These are phyloP conservation scores for Cladophialophora immunda DNA, from an alignment of 2,329 filamentous ascomycete genomes.

Conservation along the genomic window DNA sequence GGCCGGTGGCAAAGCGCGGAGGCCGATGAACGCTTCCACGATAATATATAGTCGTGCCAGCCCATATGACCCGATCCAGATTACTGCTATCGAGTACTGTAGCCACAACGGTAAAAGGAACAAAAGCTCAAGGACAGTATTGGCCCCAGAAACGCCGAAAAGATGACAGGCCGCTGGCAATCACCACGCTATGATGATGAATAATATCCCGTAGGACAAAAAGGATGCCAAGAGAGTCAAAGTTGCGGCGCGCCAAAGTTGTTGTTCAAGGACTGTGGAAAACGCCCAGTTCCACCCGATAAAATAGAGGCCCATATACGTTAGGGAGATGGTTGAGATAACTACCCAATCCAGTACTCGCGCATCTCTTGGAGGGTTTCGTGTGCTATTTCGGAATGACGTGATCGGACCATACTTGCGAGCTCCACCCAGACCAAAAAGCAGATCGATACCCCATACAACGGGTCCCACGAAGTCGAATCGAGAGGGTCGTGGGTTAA, in stretches of 20 bases:
- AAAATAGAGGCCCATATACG: slow-evolving; percentile 8
- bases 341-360: too few relatives aligned
- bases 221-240: slow-evolving; percentile 2
- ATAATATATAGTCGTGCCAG: slow-evolving; percentile 20
- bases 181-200: not conserved
- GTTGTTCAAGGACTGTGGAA: slow-evolving; percentile 11
- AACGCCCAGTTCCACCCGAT: slow-evolving; percentile 16
- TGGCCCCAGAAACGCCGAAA: slow-evolving; percentile 6
- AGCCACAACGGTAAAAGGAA: slow-evolving; percentile 18
- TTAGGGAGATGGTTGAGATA: too few relatives aligned
- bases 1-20: slow-evolving; percentile 15
- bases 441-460: too few relatives aligned
- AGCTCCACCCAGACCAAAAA: too few relatives aligned
- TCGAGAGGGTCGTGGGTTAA: too few relatives aligned
- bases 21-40: slow-evolving; percentile 22
- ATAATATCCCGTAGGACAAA: slow-evolving; percentile 2
- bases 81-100: not conserved
- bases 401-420: not conserved
- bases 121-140: slow-evolving; percentile 17
- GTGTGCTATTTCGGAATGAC: too few relatives aligned
- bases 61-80: slow-evolving; percentile 16
- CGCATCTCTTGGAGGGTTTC: too few relatives aligned
- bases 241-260: slow-evolving; percentile 13
- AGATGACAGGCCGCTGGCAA: not conserved
- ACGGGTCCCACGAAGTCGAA: too few relatives aligned